Base-by-base conservation (phyloP, 2,329 filamentous ascomycete species). In the Aspergillus ustus region DNA sequence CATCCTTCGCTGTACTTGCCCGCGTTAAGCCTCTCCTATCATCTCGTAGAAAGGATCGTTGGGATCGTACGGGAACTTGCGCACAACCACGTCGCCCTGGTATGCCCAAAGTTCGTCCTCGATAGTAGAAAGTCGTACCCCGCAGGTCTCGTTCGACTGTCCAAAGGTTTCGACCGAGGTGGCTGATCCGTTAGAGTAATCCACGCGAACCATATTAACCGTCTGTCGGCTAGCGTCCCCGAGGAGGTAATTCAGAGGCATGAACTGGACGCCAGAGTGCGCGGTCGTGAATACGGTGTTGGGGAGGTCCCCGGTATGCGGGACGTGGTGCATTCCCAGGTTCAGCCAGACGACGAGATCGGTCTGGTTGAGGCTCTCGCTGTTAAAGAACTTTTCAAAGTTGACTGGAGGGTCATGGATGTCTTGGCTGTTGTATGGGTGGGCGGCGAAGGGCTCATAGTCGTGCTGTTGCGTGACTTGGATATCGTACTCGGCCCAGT, bases 321-420 rank as follows among this genome's bases (percentile, higher is more conserved):
- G 82, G n/a, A 85, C 72, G 67, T 87, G 85, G 66, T 87, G 84
- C 81, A 84, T 86, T 17, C 85, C 85, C 7, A 84, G 67, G 60
- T 84, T 86, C 61, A 86, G 77, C 79, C 81, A 86, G 13, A 86
- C 57, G 2, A 85, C 83, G 11, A 65, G 54, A 34, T 65, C 63
- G 4, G 60, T 61, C 55, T 65, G 63, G 52, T 57, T 55, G 15
- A 65, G 63, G 31, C n/a, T 46, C 46, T 63, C 60, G 55, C 61
- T 48, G 46, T 65, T 52, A 55, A 63, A 63, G 52, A 65, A 63
- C 4, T 59, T 37, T 2, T 31, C 40, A 25, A 65, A 63, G 51
- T 65, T 45, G 4, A 65, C 58, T 5, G 63, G 63, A 1, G 63
- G 60, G 29, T 65, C 20, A 25, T 63, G 51, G 28, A 61, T 57